A percentile compares a stretch with the other conserved stretches of the same genome.
Evolutionary conservation across 2,329 filamentous ascomycete species (phyloP).

Genomic region (Dothideomycetes sp.): DNA sequence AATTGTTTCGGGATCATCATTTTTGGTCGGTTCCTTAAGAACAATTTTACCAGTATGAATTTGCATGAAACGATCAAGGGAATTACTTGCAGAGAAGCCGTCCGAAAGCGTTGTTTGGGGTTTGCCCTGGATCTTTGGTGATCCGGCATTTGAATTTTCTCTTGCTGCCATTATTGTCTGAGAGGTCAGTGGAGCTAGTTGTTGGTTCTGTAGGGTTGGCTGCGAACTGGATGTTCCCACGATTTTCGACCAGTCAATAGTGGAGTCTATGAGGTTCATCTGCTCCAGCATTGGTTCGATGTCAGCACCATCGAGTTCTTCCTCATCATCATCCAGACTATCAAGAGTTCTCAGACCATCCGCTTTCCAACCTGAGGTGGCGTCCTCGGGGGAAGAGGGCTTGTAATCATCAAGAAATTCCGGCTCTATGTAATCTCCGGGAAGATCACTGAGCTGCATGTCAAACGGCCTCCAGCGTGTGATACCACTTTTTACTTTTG

Average conservation of each 20-base stretch:
- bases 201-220: neutral
- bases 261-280: neutral
- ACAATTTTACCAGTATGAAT: conserved; percentile 31
- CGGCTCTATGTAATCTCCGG: conserved; percentile 35
- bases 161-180: neutral
- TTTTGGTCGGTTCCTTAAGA: no score
- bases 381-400: conserved; percentile 30
- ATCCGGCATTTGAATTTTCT: neutral
- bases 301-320: conserved; percentile 24
- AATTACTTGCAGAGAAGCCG: conserved; percentile 33
- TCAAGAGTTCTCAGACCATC: conserved; percentile 40
- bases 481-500: conserved; percentile 32
- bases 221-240: neutral
- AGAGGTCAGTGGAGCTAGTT: neutral
- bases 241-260: neutral
- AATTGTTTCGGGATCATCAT: neutral
- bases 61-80: conserved; percentile 44
- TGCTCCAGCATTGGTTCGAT: neutral
- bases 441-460: conserved; percentile 29
- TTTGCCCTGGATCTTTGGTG: neutral
- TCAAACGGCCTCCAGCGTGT: conserved; percentile 40
- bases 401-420: conserved; percentile 30
- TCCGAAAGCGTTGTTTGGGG: conserved; percentile 25
- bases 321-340: conserved; percentile 27
- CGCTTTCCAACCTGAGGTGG: conserved; percentile 39